These are phyloP conservation scores for Helicocarpus griseus DNA, from an alignment of 2,329 filamentous ascomycete species.

Conservation along the genomic window DNA sequence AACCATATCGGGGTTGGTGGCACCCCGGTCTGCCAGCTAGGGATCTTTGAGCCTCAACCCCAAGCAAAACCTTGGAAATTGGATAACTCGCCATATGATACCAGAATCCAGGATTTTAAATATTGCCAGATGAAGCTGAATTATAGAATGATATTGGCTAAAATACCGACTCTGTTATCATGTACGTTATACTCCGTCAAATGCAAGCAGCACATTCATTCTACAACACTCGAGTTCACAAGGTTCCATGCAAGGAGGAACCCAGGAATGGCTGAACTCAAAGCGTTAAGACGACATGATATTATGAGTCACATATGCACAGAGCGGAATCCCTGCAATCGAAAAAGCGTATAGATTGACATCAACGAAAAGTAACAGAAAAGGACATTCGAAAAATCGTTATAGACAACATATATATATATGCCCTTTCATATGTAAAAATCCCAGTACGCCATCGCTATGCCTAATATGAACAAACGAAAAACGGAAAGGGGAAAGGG, in stretches of 20 bases:
- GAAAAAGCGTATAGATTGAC: not conserved
- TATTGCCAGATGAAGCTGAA: no score
- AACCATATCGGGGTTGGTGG: conserved; percentile 6
- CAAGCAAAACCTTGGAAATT: not conserved
- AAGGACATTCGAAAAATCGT: conserved; percentile 4
- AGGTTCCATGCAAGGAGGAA: no score
- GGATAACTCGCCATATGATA: not conserved
- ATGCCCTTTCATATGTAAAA: conserved; percentile 1
- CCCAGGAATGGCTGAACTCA: no score
- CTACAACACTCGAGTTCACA: no score
- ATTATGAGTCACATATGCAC: not conserved
- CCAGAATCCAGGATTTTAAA: no score
- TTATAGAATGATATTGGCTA: no score
- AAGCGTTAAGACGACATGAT: no score
- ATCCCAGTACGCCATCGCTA: conserved; percentile 6
- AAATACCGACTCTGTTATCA: no score
- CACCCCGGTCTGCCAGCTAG: not conserved
- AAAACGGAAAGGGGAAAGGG: not conserved
- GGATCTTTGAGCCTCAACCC: not conserved
- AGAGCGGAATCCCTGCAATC: not conserved
- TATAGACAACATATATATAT: conserved; percentile 2
- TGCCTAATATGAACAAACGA: conserved; percentile 4
- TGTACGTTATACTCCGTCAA: no score
- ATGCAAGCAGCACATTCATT: no score
- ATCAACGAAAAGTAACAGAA: conserved; percentile 18